Base-by-base conservation (phyloP, 2,329 filamentous ascomycete species). In the Talaromyces atroroseus region DNA sequence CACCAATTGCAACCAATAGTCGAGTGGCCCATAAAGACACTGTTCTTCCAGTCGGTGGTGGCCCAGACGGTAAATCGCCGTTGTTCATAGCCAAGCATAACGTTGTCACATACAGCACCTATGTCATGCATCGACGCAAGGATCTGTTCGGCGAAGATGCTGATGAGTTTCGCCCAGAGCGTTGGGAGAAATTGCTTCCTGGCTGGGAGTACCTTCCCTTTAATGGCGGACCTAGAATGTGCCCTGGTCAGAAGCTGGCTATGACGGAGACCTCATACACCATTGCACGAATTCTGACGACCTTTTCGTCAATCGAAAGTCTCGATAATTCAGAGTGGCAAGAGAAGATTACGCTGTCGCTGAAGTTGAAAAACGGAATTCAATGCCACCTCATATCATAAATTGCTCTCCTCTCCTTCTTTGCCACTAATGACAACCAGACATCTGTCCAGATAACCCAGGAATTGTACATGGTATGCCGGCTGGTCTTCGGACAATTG, bases 61-160 rank as follows among this genome's bases (percentile, higher is more conserved):
- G 87, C 0, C 78, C 80, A 1, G 81, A 87, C 67, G 72, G 77
- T 36, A 69, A 72, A 1, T 73, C 78, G 45, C 87, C 87, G 0
- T 66, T 92, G 2, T 82, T 84, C 57, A 72, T 90, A 7, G 80
- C 81, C 58, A 86, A 88, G 69, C 82, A 86, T 64, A 84, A 84
- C 1, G 71, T 80, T 5, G 76, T 94, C 59, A 77, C 73, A 47
- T 94, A 90, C 76, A 84, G 79, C 49, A 78, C 86, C 0, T 80
- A 89, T 54, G 72, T 82, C 5, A 88, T 92, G 87, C 89, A 94
- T 66, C 83, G 89, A 1, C 82, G 87, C 16, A 69, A 67, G 38
- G 78, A 80, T 34, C 65, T 75, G 58, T 80, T 71, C 65, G 77
- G 77, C 2, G 52, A 64, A 0, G 78, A 80, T 46, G 76, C 76